Percentiles rank a stretch among this genome's conserved stretches.
These are phyloP conservation scores for Chlorella sp. DNA, from an alignment of 139 green algal species.

Conservation along the genomic window DNA sequence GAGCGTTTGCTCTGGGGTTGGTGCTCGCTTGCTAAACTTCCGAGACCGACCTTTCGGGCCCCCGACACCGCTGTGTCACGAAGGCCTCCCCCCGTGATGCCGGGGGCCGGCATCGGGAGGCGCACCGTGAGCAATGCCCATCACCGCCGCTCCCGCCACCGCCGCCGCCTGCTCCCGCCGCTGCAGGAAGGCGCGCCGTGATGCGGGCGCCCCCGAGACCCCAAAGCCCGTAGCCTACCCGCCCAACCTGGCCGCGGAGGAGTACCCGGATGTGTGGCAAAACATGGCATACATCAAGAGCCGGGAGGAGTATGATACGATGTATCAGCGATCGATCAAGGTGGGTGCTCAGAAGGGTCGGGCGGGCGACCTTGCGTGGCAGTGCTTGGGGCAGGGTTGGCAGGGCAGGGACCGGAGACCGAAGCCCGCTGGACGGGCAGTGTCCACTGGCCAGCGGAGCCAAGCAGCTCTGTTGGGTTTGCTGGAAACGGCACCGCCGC, in stretches of 20 bases:
- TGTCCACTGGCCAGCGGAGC: background rate
- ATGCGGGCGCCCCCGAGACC: no score
- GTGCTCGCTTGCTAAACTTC: no score
- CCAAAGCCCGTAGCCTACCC: no score
- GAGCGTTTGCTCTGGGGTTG: no score
- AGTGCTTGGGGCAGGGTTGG: background rate
- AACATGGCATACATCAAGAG: slow-evolving; percentile 27
- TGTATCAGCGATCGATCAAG: slow-evolving; percentile 86
- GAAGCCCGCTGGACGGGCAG: background rate
- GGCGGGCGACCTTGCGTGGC: background rate
- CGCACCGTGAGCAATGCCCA: no score
- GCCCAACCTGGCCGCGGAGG: background rate
- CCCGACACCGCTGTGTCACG: no score
- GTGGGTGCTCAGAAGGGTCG: background rate
- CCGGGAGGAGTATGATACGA: slow-evolving; percentile 73
- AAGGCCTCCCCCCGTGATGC: no score
- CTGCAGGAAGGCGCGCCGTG: no score
- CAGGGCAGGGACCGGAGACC: no score
- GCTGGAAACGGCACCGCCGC: no score
- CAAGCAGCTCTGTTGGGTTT: background rate
- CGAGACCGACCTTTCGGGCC: no score
- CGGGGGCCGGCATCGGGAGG: no score
- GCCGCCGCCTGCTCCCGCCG: background rate
- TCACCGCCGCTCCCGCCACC: background rate
- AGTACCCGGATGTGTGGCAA: background rate